Evolutionary conservation across 2,329 filamentous ascomycete species (phyloP).

Genomic region (Pseudogymnoascus sp.): DNA sequence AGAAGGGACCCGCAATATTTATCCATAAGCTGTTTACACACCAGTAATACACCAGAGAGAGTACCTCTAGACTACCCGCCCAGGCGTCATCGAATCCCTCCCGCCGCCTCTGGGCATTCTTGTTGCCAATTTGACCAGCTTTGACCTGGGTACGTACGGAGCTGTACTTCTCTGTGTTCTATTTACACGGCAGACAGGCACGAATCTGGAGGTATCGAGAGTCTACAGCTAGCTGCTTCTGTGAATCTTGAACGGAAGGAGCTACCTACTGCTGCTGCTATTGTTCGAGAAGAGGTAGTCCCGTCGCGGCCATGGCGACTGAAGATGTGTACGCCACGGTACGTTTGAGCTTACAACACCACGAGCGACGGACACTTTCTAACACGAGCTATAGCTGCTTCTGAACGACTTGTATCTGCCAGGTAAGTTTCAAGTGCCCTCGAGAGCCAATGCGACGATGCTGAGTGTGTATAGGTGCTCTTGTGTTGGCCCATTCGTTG

Average conservation of each 20-base stretch:
- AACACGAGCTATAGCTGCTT: constrained; percentile 57
- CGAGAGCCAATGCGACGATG: constrained; percentile 15
- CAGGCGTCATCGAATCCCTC: constrained; percentile 3
- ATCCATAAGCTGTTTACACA: constrained; percentile 4
- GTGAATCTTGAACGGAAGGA: constrained; percentile 1
- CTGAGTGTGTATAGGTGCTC: constrained; percentile 55
- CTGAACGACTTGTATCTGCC: constrained; percentile 89
- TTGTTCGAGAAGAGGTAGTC: not conserved
- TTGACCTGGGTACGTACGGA: not conserved
- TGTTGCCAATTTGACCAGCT: not conserved
- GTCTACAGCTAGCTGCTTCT: not conserved
- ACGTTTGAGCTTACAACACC: constrained; percentile 15
- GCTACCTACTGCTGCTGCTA: not conserved
- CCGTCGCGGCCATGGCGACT: constrained; percentile 30
- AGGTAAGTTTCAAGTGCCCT: constrained; percentile 46
- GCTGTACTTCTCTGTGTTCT: constrained; percentile 1
- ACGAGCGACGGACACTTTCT: constrained; percentile 12
- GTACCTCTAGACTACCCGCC: constrained; percentile 2
- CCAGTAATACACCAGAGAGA: not conserved
- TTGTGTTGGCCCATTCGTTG: constrained; percentile 88
- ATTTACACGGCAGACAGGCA: constrained; percentile 3
- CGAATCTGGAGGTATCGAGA: not conserved
- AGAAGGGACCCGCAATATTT: constrained; percentile 5
- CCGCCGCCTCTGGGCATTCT: not conserved
- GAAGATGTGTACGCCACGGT: constrained; percentile 62